phyloP scores from a whole-genome alignment of 768 basidiomycete genomes.

The Tephrocybe sp. region DNA sequence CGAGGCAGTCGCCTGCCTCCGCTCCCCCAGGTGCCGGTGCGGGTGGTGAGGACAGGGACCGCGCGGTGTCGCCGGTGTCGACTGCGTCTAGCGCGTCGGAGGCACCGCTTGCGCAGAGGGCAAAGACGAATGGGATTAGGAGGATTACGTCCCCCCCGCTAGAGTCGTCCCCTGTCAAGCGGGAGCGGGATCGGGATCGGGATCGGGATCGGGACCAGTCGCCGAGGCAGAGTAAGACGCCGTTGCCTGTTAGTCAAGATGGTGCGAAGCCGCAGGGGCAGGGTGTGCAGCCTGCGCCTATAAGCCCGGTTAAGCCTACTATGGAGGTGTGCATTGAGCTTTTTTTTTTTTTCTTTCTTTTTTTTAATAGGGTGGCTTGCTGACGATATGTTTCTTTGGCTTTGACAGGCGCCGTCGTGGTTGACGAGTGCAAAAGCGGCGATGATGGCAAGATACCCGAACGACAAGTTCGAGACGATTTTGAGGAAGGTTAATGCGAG shows the following conservation, averaged over 20 bases:
- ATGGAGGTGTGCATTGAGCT: conserved; percentile 14
- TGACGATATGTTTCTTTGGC: not conserved
- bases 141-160: conserved; percentile 25
- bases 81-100: conserved; percentile 73
- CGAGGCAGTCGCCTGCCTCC: conserved; percentile 32
- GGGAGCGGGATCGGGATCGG: no score
- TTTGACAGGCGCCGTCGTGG: conserved; percentile 62
- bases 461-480: conserved; percentile 82
- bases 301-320: conserved; percentile 27
- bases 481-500: conserved; percentile 53
- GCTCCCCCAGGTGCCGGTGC: conserved; percentile 10
- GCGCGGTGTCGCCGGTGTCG: conserved; percentile 70
- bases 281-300: conserved; percentile 12
- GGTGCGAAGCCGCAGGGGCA: no score
- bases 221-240: no score
- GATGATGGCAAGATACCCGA: conserved; percentile 70
- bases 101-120: conserved; percentile 65
- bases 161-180: conserved; percentile 11
- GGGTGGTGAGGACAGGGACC: not conserved
- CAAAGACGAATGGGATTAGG: conserved; percentile 53
- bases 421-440: conserved; percentile 60
- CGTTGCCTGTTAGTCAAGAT: no score
- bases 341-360: not conserved
- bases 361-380: not conserved
- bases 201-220: no score